A percentile compares a stretch with the other conserved stretches of the same genome.
phyloP scores from a whole-genome alignment of 2,329 filamentous ascomycete species.

The Hymenoscyphus repandus region DNA sequence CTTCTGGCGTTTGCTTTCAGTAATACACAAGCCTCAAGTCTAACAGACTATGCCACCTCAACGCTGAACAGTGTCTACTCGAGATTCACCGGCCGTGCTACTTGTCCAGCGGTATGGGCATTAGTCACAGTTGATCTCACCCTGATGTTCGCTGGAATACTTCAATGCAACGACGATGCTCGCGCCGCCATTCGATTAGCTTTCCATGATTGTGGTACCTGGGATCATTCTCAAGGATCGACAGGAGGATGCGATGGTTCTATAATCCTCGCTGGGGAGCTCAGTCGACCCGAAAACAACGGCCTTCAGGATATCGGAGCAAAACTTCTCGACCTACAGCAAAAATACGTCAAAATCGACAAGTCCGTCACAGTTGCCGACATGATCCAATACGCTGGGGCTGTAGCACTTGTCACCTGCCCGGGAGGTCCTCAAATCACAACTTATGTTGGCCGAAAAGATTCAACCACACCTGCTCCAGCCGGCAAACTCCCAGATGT shows the following conservation, averaged over 20 bases:
- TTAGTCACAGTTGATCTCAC: not conserved
- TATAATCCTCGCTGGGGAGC: constrained; percentile 12
- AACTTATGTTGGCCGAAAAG: constrained; percentile 16
- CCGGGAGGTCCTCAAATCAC: constrained; percentile 12
- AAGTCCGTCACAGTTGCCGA: constrained; percentile 11
- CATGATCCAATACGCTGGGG: constrained; percentile 14
- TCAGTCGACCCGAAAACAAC: constrained; percentile 12
- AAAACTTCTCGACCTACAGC: constrained; percentile 9
- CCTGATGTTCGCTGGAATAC: constrained; percentile 7
- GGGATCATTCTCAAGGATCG: constrained; percentile 10
- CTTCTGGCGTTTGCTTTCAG: not conserved
- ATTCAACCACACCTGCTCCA: constrained; percentile 4
- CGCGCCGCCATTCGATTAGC: constrained; percentile 16
- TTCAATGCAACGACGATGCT: constrained; percentile 18
- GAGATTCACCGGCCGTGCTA: not conserved
- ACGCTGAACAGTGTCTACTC: not conserved
- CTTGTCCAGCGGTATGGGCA: constrained; percentile 5
- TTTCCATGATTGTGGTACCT: constrained; percentile 16
- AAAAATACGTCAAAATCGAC: constrained; percentile 5
- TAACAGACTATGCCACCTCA: not conserved
- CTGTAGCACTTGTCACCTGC: constrained; percentile 14
- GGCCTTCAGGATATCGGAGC: constrained; percentile 15
- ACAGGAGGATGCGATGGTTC: constrained; percentile 18
- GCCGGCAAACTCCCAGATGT: constrained; percentile 6
- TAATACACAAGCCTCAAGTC: not conserved